A percentile compares a stretch with the other conserved stretches of the same genome.
These are phyloP conservation scores for Eragrostis tef DNA, from an alignment of 202 grass and related monocot species.

Conservation along the genomic window DNA sequence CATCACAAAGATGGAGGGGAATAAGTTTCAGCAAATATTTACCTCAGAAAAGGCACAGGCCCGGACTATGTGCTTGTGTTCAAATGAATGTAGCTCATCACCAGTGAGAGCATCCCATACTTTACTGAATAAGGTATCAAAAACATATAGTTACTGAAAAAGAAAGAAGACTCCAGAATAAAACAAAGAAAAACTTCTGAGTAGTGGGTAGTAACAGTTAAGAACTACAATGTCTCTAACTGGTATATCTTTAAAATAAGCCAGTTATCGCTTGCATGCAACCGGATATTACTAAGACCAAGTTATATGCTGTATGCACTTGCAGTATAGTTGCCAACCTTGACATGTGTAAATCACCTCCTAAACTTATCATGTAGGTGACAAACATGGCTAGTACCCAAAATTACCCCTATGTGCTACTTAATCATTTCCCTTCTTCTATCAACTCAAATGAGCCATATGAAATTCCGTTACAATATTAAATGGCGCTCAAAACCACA, in stretches of 20 bases:
- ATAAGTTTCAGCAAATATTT: conserved; percentile 31
- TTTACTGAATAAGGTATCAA: conserved; percentile 60
- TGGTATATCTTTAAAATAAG: background rate
- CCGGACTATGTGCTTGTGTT: conserved; percentile 98
- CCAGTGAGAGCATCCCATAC: conserved; percentile 96
- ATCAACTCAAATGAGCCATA: background rate
- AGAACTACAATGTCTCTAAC: background rate
- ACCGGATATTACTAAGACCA: background rate
- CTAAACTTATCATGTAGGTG: too few species aligned
- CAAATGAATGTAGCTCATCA: conserved; percentile 93
- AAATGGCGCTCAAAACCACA: background rate
- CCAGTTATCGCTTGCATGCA: background rate
- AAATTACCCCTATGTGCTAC: too few species aligned
- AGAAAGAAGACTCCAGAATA: background rate
- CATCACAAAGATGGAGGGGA: background rate
- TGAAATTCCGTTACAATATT: background rate
- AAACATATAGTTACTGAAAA: conserved; percentile 1
- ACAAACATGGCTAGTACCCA: too few species aligned
- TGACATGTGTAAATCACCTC: too few species aligned
- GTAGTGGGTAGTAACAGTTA: background rate
- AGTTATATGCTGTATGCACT: background rate
- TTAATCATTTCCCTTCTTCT: background rate
- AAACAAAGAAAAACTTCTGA: background rate
- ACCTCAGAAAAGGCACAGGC: conserved; percentile 97
- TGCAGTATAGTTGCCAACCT: too few species aligned